These are phyloP conservation scores for Melanopsichium pennsylvanicum DNA, from an alignment of 1,284 basidiomycete genomes.

Conservation along the genomic window DNA sequence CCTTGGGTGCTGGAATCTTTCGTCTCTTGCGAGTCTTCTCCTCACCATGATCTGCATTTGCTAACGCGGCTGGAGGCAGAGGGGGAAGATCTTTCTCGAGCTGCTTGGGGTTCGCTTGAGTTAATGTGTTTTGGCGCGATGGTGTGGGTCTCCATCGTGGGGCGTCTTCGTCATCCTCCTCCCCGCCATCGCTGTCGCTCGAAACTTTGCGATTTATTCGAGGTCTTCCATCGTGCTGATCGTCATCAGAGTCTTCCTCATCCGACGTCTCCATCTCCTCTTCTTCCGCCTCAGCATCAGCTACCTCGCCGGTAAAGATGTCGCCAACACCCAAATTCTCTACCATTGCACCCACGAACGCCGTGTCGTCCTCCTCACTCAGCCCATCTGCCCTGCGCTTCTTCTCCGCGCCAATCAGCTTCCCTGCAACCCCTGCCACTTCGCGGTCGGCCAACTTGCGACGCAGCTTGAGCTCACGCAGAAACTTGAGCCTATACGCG, in stretches of 20 bases:
- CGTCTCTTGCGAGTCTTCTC: constrained; percentile 66
- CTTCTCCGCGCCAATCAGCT: constrained; percentile 34
- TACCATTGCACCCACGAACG: constrained; percentile 57
- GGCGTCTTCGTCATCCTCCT: constrained; percentile 15
- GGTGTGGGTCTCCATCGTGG: constrained; percentile 37
- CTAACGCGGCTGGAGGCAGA: constrained; percentile 16
- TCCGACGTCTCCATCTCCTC: constrained; percentile 51
- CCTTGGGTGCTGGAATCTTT: constrained; percentile 70
- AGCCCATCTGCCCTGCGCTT: constrained; percentile 41
- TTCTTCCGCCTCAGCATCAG: constrained; percentile 61
- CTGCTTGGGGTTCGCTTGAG: constrained; percentile 17
- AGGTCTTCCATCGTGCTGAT: constrained; percentile 1
- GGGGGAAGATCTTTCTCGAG: constrained; percentile 50
- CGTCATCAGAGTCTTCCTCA: constrained; percentile 66
- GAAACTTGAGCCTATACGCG: constrained; percentile 61
- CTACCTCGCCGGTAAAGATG: constrained; percentile 58
- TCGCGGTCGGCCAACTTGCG: constrained; percentile 53
- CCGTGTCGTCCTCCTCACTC: constrained; percentile 48
- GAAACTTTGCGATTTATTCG: neutral
- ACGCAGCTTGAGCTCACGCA: constrained; percentile 60
- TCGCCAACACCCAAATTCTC: constrained; percentile 63
- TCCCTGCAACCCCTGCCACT: constrained; percentile 50
- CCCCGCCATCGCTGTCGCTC: constrained; percentile 36
- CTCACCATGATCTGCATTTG: neutral
- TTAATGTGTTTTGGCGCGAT: constrained; percentile 32